Percentiles rank a stretch among this genome's conserved stretches.
Conservation (phyloP, 257 asterid genomes). For the Craterostigma plantagineum region DNA sequence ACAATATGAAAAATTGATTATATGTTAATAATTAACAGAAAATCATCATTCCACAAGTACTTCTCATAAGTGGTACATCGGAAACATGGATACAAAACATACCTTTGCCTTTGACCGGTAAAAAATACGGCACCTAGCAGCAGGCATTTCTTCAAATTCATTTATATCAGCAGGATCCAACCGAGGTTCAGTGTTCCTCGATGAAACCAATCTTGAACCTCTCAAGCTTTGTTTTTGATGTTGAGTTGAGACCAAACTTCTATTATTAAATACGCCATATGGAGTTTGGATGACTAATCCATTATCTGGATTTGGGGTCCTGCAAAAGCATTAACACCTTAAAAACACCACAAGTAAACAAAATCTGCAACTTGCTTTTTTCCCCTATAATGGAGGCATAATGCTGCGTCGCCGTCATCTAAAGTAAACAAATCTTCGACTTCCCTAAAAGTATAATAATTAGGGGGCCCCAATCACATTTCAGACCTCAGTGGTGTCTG, state of each 20-base stretch:
- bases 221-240: conserved; percentile 36
- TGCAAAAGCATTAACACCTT: conserved; percentile 16
- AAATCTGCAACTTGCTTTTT: too few species aligned
- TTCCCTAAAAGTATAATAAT: too few species aligned
- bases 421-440: too few species aligned
- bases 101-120: conserved; percentile 44
- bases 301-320: conserved; percentile 65
- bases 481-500: too few species aligned
- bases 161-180: conserved; percentile 25
- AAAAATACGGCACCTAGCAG: conserved; percentile 72
- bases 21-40: not conserved
- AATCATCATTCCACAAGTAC: not conserved
- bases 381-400: too few species aligned
- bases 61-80: not conserved
- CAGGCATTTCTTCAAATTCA: conserved; percentile 45
- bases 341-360: too few species aligned
- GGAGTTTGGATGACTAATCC: conserved; percentile 68
- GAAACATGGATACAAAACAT: conserved; percentile 4
- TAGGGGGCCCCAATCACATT: too few species aligned
- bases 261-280: conserved; percentile 39
- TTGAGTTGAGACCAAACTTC: conserved; percentile 37
- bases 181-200: conserved; percentile 29
- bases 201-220: conserved; percentile 52
- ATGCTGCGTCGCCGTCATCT: too few species aligned
- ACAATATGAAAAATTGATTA: conserved; percentile 9